Evolutionary conservation across 371 early-diverging fungal species (phyloP).

Genomic region (Encephalitozoon cuniculi): DNA sequence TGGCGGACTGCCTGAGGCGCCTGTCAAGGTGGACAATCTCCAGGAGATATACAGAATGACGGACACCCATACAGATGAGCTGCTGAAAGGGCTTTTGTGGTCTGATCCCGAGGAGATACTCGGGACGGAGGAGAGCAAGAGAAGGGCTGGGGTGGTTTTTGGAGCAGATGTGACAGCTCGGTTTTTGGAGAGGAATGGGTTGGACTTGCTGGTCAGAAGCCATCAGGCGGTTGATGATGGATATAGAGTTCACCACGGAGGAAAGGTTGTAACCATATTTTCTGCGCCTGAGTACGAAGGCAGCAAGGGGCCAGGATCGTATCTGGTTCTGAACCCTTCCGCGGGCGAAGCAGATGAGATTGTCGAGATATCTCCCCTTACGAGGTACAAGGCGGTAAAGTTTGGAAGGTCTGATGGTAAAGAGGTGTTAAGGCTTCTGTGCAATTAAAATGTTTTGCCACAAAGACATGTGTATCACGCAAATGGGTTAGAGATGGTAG

Average conservation of each 20-base stretch:
- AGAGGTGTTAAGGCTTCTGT: not conserved
- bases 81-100: constrained; percentile 57
- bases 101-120: constrained; percentile 53
- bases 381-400: not conserved
- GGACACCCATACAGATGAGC: constrained; percentile 18
- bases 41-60: constrained; percentile 51
- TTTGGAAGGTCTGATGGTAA: not conserved
- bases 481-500: too few species aligned
- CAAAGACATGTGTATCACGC: not conserved
- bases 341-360: not conserved
- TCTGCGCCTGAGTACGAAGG: constrained; percentile 61
- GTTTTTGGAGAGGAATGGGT: constrained; percentile 55
- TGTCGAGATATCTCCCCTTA: not conserved
- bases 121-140: constrained; percentile 46
- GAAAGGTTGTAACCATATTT: constrained; percentile 59
- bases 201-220: constrained; percentile 57
- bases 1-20: constrained; percentile 77
- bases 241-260: constrained; percentile 56
- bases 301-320: constrained; percentile 48
- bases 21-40: constrained; percentile 42
- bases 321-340: constrained; percentile 38
- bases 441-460: not conserved
- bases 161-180: constrained; percentile 53
- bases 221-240: constrained; percentile 61
- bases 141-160: constrained; percentile 56